These are phyloP conservation scores for Leccinum subgranulosum DNA, from an alignment of 768 basidiomycete genomes.

Conservation along the genomic window DNA sequence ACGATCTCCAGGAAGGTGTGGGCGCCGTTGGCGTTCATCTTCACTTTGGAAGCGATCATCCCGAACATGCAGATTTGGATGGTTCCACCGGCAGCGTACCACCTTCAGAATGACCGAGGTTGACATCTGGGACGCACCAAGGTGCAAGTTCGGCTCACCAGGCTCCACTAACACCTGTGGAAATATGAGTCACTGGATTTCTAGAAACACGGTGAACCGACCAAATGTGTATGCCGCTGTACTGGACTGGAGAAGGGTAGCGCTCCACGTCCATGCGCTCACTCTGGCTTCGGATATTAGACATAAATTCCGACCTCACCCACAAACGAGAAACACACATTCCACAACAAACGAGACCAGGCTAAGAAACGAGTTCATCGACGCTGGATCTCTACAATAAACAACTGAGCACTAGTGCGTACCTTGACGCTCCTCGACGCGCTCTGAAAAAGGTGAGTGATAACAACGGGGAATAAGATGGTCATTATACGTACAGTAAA, in stretches of 20 bases:
- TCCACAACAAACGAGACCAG: slow-evolving; percentile 49
- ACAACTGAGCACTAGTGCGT: neutral
- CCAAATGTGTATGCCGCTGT: slow-evolving; percentile 51
- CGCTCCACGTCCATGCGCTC: slow-evolving; percentile 58
- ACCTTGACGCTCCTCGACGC: slow-evolving; percentile 48
- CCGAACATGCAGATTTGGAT: slow-evolving; percentile 53
- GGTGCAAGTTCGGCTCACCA: slow-evolving; percentile 31
- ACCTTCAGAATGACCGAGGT: slow-evolving; percentile 27
- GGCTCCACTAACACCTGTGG: slow-evolving; percentile 44
- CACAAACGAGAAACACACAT: slow-evolving; percentile 31
- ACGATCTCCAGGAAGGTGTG: slow-evolving; percentile 61
- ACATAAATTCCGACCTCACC: neutral
- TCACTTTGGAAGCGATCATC: slow-evolving; percentile 53
- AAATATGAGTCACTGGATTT: neutral
- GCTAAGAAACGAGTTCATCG: slow-evolving; percentile 25
- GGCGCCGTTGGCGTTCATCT: slow-evolving; percentile 56
- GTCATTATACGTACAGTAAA: slow-evolving; percentile 36
- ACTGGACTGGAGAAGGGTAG: slow-evolving; percentile 52
- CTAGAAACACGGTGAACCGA: neutral
- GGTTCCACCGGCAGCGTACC: slow-evolving; percentile 51
- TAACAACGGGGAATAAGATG: neutral
- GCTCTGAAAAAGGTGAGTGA: slow-evolving; percentile 27
- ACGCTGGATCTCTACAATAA: neutral
- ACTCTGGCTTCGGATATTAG: slow-evolving; percentile 30
- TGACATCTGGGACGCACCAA: neutral